phyloP scores from a whole-genome alignment of 2,329 filamentous ascomycete species.

The Didymella lethalis region DNA sequence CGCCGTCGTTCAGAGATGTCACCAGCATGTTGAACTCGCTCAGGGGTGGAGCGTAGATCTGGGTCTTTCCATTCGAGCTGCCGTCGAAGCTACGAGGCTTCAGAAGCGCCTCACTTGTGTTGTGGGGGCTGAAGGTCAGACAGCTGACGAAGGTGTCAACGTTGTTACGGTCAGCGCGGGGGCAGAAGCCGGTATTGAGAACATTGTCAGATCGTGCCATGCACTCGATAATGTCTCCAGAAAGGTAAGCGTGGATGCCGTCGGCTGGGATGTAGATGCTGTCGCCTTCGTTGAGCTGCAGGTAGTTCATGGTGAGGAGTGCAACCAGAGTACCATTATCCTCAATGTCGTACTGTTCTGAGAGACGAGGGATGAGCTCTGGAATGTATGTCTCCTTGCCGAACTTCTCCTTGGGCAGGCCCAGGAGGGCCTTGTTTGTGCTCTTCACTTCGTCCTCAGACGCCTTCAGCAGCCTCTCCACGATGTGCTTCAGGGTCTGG shows the following conservation, averaged over 20 bases:
- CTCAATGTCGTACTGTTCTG: conserved; percentile 67
- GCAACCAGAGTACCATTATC: conserved; percentile 76
- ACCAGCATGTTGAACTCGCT: conserved; percentile 76
- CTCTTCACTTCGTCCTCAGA: conserved; percentile 61
- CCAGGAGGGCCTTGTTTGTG: conserved; percentile 62
- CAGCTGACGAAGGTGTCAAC: conserved; percentile 69
- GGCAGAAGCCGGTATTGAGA: conserved; percentile 77
- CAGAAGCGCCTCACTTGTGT: conserved; percentile 64
- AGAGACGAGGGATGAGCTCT: conserved; percentile 69
- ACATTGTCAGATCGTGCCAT: conserved; percentile 81
- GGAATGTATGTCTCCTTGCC: conserved; percentile 66
- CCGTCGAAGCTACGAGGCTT: conserved; percentile 58
- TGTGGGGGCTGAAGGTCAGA: conserved; percentile 70
- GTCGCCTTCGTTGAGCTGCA: conserved; percentile 70
- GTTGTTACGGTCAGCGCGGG: conserved; percentile 68
- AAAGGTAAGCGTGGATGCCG: conserved; percentile 76
- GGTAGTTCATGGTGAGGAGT: conserved; percentile 76
- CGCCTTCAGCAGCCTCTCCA: conserved; percentile 63
- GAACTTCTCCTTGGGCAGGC: conserved; percentile 59
- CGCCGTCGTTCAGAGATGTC: conserved; percentile 63
- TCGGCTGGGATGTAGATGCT: conserved; percentile 76
- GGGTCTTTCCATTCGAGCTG: conserved; percentile 67
- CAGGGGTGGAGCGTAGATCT: conserved; percentile 70
- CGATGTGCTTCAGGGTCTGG: conserved; percentile 65
- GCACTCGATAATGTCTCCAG: conserved; percentile 78